phyloP scores from a whole-genome alignment of 352 stramenopile genomes.

The Pythium coloratum region DNA sequence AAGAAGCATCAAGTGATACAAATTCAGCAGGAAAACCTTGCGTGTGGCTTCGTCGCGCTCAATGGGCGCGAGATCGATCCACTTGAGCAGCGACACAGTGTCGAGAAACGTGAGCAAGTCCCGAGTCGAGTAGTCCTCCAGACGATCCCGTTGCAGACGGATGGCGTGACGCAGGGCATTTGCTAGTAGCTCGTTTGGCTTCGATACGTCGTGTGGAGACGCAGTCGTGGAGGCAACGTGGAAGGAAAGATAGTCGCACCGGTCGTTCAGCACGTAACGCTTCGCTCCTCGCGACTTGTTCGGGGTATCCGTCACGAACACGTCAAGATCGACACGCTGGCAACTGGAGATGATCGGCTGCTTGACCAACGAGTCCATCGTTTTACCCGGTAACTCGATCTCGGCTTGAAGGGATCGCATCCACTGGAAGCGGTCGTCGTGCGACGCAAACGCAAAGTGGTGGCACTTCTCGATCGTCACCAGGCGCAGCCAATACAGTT shows the following conservation, averaged over 20 bases:
- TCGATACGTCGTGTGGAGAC: slow-evolving; percentile 3
- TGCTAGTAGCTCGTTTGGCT: slow-evolving; percentile 27
- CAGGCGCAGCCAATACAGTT: slow-evolving; percentile 53
- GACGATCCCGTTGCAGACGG: slow-evolving; percentile 19
- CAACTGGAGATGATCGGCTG: slow-evolving; percentile 27
- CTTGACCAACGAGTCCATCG: slow-evolving; percentile 15
- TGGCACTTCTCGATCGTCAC: slow-evolving; percentile 44
- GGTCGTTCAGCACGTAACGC: slow-evolving; percentile 51
- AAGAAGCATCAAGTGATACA: slow-evolving; percentile 54
- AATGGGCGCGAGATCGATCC: slow-evolving; percentile 27
- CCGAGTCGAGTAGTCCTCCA: slow-evolving; percentile 29
- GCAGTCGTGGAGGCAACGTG: background rate
- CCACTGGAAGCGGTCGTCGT: slow-evolving; percentile 41
- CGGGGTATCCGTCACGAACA: slow-evolving; percentile 21
- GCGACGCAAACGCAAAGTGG: slow-evolving; percentile 45
- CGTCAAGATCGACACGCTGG: slow-evolving; percentile 24
- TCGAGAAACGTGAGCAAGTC: slow-evolving; percentile 46
- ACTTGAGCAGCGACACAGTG: slow-evolving; percentile 34
- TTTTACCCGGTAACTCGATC: slow-evolving; percentile 13
- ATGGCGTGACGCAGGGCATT: slow-evolving; percentile 23
- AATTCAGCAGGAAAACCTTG: slow-evolving; percentile 58
- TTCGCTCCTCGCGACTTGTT: slow-evolving; percentile 27
- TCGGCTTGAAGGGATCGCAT: slow-evolving; percentile 22
- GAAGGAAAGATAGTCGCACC: slow-evolving; percentile 30
- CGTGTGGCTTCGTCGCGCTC: slow-evolving; percentile 22